Conservation (phyloP, 1,139 yeast species). For the Debaryomyces robertsiae region DNA sequence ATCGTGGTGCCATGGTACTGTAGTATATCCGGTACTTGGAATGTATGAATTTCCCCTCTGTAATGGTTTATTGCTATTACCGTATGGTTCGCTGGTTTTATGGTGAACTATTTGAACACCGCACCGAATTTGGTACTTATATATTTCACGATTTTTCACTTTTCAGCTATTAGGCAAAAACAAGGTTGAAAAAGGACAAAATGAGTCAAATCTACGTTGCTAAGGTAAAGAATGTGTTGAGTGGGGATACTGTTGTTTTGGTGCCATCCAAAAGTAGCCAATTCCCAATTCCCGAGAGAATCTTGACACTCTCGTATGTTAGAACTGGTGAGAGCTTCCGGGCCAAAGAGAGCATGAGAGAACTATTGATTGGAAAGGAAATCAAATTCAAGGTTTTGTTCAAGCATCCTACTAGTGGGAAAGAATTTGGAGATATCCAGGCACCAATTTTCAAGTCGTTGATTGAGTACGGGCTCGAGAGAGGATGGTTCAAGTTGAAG, state of each 20-base stretch:
- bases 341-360: slow-evolving; percentile 63
- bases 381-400: slow-evolving; percentile 61
- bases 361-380: slow-evolving; percentile 68
- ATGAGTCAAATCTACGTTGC: slow-evolving; percentile 40
- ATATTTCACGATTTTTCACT: slow-evolving; percentile 4
- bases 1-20: slow-evolving; percentile 44
- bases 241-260: slow-evolving; percentile 75
- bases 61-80: background rate
- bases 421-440: slow-evolving; percentile 73
- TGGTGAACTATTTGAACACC: slow-evolving; percentile 12
- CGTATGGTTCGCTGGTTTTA: slow-evolving; percentile 1
- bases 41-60: no score
- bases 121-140: slow-evolving; percentile 9
- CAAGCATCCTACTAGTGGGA: slow-evolving; percentile 50
- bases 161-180: background rate
- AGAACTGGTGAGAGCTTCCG: slow-evolving; percentile 53
- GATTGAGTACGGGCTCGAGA: slow-evolving; percentile 55
- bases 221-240: slow-evolving; percentile 68
- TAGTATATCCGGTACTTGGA: no score
- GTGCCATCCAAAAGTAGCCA: slow-evolving; percentile 52
- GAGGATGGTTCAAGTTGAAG: slow-evolving; percentile 66
- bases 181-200: background rate
- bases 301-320: slow-evolving; percentile 64
- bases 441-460: slow-evolving; percentile 67
- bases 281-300: slow-evolving; percentile 58